Base-by-base conservation (phyloP, 768 basidiomycete genomes). In the Neoboletus magnificus region DNA sequence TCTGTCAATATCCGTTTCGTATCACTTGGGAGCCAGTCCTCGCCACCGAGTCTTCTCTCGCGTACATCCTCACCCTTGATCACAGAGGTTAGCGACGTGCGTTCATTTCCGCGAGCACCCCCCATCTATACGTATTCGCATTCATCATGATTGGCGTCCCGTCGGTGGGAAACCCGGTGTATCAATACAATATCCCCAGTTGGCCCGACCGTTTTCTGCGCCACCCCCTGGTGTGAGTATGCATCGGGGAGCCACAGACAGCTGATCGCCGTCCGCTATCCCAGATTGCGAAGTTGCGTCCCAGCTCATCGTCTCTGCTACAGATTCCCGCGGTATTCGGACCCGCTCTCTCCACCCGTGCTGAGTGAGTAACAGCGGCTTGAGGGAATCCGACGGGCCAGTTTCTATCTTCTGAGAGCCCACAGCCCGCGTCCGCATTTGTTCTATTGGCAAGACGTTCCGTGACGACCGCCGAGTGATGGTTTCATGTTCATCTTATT, bases 181-280 rank as follows among this genome's bases (percentile, higher is more conserved):
- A 39, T 54, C 52, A 55, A 46, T 40, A 16, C 16, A 11, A 32
- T 15, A 40, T 16, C 7, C 43, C 56, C 47, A 45, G 5, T 43
- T 48, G 55, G 11, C 44, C 50, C 4, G n/a, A 37, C 50, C 55
- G 33, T 40, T 57, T 44, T 32, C 41, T 48, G 23, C 61, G 54
- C 61, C 54, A 57, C 63, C 64, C 55, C 61, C 61, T 62, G 44
- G 55, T 61, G 57, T 60, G 57, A 61, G 52, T 22, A 52, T 52
- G 58, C 58, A 64, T 58, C 27, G 46, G 43, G 50, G 51, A 44
- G 30, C 48, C 45, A 50, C 51, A 56, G 67, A 67, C 58, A 60
- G 59, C 47, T 71, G 67, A 69, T 69, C 60, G 66, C 65, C 67
- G 69, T 60, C 45, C 49, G n/a, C 43, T 30, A 39, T 16, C 30